These are phyloP conservation scores for Barnettozyma sucrosica DNA, from an alignment of 805 yeast species.

Conservation along the genomic window DNA sequence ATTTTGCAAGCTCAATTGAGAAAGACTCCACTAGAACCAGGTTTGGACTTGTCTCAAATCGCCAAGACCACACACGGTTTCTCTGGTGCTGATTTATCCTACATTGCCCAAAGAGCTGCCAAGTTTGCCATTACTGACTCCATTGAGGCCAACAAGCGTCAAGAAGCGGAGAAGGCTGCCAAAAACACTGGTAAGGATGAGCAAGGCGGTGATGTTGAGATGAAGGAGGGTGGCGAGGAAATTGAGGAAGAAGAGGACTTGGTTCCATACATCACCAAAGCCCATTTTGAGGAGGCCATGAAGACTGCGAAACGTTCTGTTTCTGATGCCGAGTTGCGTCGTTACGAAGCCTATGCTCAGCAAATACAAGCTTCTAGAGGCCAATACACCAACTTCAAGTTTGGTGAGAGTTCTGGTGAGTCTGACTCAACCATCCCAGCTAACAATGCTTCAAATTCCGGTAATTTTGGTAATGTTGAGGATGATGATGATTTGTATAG, in stretches of 20 bases:
- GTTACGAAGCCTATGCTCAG: constrained; percentile 97
- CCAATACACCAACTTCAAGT: constrained; percentile 84
- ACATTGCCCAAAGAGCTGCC: constrained; percentile 97
- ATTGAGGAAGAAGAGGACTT: constrained; percentile 75
- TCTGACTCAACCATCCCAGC: constrained; percentile 33
- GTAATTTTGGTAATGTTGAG: constrained; percentile 42
- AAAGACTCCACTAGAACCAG: constrained; percentile 98
- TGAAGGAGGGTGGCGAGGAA: constrained; percentile 27
- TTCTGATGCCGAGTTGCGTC: constrained; percentile 93
- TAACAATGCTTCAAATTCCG: constrained; percentile 28
- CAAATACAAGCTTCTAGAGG: constrained; percentile 96
- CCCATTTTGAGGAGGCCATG: constrained; percentile 98
- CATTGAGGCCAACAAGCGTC: constrained; percentile 70
- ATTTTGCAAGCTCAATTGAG: constrained; percentile 94
- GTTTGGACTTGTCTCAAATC: constrained; percentile 79
- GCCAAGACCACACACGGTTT: constrained; percentile 95
- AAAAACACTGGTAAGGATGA: constrained; percentile 34
- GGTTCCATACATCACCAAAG: constrained; percentile 90
- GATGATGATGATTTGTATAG: constrained; percentile 63
- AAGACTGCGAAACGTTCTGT: constrained; percentile 98
- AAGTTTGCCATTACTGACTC: constrained; percentile 98
- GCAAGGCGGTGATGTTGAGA: constrained; percentile 48
- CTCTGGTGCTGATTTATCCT: constrained; percentile 98
- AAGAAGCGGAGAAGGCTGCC: constrained; percentile 40
- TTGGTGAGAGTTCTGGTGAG: constrained; percentile 42